Evolutionary conservation across 2,329 filamentous ascomycete genomes (phyloP).

Genomic region (Epichloe sibirici): DNA sequence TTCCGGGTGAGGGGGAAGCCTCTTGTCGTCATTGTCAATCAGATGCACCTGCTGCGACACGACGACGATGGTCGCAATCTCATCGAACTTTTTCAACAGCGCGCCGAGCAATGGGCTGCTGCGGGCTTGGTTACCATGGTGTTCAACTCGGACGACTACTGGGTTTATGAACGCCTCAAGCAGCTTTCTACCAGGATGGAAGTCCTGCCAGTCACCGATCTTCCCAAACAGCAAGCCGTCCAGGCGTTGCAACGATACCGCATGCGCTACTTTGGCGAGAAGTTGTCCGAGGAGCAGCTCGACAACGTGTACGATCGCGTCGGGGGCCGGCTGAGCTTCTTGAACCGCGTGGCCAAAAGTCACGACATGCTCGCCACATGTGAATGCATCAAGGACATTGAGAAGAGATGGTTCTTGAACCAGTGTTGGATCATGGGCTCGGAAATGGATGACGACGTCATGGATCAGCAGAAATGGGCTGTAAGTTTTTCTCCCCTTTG

Average conservation of each 20-base stretch:
- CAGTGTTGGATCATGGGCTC: conserved; percentile 62
- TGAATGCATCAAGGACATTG: conserved; percentile 54
- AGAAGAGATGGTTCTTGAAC: conserved; percentile 68
- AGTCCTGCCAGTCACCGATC: conserved; percentile 72
- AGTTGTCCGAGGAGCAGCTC: conserved; percentile 40
- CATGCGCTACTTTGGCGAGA: conserved; percentile 60
- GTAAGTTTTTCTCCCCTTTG: conserved; percentile 29
- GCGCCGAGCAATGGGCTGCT: conserved; percentile 93
- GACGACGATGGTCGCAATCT: conserved; percentile 88
- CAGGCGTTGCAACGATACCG: conserved; percentile 69
- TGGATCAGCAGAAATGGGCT: conserved; percentile 95
- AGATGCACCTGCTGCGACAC: conserved; percentile 80
- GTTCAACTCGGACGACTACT: conserved; percentile 96
- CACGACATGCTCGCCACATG: conserved; percentile 69
- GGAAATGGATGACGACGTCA: conserved; percentile 90
- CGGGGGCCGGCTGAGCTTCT: conserved; percentile 76
- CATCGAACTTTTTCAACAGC: conserved; percentile 87
- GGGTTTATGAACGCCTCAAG: conserved; percentile 93
- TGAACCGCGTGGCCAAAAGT: conserved; percentile 84
- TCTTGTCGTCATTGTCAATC: conserved; percentile 87
- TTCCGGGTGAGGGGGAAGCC: conserved; percentile 52
- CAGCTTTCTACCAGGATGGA: conserved; percentile 91
- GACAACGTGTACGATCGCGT: conserved; percentile 76
- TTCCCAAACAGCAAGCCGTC: conserved; percentile 68
- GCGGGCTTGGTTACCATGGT: conserved; percentile 82